Conservation (phyloP, 352 stramenopile genomes). For the Pythium aquatile region DNA sequence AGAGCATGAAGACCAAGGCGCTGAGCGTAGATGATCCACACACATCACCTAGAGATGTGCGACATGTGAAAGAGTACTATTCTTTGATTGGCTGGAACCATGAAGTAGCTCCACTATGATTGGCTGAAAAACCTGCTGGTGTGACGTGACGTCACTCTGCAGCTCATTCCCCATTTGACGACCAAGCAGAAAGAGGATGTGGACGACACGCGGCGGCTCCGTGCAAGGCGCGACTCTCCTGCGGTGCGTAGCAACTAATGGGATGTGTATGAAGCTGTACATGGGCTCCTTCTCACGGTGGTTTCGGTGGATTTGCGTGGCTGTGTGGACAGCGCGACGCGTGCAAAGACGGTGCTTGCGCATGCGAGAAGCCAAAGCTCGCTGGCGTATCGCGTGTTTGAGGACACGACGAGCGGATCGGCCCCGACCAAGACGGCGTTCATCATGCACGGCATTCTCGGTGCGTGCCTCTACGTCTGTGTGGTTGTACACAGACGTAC, state of each 20-base stretch:
- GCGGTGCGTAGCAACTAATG: background rate
- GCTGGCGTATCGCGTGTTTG: constrained; percentile 63
- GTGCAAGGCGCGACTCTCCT: background rate
- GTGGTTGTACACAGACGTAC: background rate
- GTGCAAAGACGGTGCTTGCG: background rate
- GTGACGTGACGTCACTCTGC: constrained; percentile 1
- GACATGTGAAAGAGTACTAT: background rate
- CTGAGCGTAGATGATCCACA: background rate
- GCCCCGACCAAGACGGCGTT: constrained; percentile 64
- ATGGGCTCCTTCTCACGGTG: background rate
- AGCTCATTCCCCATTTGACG: background rate
- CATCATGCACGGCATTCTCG: constrained; percentile 82
- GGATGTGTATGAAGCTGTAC: background rate
- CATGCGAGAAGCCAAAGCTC: constrained; percentile 40
- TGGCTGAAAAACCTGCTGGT: background rate
- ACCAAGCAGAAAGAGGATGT: background rate
- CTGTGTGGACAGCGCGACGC: background rate
- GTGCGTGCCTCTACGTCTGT: constrained; percentile 27
- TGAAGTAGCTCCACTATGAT: background rate
- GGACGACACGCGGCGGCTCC: background rate
- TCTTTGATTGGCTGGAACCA: background rate
- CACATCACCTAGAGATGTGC: background rate
- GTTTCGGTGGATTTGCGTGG: background rate
- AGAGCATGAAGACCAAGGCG: too few species aligned
- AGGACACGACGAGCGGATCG: constrained; percentile 34